These are phyloP conservation scores for Teunomyces tritomae DNA, from an alignment of 805 yeast genomes.

Conservation along the genomic window DNA sequence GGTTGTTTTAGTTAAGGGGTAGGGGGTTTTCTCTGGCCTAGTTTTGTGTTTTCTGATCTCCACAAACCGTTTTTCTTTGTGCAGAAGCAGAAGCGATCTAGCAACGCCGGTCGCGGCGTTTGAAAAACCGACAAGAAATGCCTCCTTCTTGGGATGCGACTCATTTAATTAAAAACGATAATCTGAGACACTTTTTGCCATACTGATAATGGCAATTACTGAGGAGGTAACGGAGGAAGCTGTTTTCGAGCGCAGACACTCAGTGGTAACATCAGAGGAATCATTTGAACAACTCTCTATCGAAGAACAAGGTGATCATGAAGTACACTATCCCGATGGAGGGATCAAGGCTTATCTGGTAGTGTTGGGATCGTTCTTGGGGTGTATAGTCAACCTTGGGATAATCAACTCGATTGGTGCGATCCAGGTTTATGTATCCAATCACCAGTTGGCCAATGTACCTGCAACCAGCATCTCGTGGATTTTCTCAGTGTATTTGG, in stretches of 20 bases:
- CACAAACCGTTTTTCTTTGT: not conserved
- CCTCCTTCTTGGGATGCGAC: not conserved
- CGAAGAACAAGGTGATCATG: not conserved
- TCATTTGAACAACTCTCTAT: not conserved
- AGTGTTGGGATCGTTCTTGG: constrained; percentile 57
- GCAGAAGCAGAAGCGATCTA: not conserved
- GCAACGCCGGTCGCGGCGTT: not conserved
- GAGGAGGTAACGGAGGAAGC: not conserved
- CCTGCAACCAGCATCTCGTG: constrained; percentile 54
- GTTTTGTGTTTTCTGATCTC: not conserved
- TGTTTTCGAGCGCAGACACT: not conserved
- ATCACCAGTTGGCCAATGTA: constrained; percentile 48
- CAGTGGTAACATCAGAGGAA: not conserved
- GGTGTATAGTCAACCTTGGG: constrained; percentile 55
- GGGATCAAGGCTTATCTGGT: constrained; percentile 56
- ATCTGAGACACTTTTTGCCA: not conserved
- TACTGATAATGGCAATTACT: not conserved
- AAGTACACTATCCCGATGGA: constrained; percentile 50
- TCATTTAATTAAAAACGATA: not conserved
- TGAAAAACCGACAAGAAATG: not conserved
- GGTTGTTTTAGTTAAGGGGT: not conserved
- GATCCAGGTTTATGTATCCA: constrained; percentile 56
- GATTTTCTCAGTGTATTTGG: constrained; percentile 60
- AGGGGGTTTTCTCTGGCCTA: not conserved
- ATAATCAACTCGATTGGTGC: constrained; percentile 59